Evolutionary conservation across 129 eudicot genomes (phyloP), one percentile per base, ranked within the genome.

Genomic region (Flaveria robusta): DNA sequence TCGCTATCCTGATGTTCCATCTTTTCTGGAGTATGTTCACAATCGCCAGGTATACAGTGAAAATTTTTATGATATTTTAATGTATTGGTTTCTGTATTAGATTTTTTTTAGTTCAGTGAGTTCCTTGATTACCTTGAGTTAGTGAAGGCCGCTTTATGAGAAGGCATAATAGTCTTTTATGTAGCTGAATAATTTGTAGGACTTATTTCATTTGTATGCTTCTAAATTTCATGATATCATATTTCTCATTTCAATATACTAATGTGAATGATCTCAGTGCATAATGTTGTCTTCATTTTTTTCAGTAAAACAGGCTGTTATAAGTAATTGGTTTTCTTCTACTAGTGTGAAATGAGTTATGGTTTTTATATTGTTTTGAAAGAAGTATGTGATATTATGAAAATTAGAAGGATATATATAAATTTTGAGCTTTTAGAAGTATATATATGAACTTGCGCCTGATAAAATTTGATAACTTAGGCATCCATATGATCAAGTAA

Each of bases 1-100:
- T 83, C 90, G 96, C 66, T 93, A 83, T 79, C 93, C 96, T 46
- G 89, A 85, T 65, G 98, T 91, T 72, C 93, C 98, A 39, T 82
- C 96, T 63, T 93, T 87, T 80, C 65, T 93, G 80, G 93, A 87
- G 45, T 93, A 93, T 80, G 96, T 90, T 77, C 88, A 85, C 66
- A 93, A 93, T 82, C 97, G 97, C 27, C 98, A 88, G 96, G 98
- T 90, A 81, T 75, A n/a, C 37, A 34, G 2, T 64, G 52, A 59
- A 63, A 64, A 42, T 47, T 45, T n/a, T 3, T 27, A 52, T 71
- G 52, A 52, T 50, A 18, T 71, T 71, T 51, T 71, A n/a, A 12
- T 31, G 15, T 52, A 31, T 27, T 63, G 0, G 22, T 1, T 63
- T 29, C 12, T 0, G 8, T 37, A 16, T 41, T 4, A 18, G 9